phyloP scores from a whole-genome alignment of 345 rosid species.

The Aurinia saxatilis region DNA sequence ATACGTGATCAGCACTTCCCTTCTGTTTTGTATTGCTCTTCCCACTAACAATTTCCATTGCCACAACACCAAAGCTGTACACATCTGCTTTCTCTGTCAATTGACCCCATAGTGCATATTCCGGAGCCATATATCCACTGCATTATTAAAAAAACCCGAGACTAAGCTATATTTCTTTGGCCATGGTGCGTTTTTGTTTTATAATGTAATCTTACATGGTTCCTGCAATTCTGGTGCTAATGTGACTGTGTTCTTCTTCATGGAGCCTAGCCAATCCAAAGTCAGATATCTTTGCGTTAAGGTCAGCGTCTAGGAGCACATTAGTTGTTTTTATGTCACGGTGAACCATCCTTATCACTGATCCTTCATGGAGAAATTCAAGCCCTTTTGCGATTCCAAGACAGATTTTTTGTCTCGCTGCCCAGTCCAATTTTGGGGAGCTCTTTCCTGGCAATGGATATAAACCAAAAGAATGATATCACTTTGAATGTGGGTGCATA shows the following conservation, averaged over 20 bases:
- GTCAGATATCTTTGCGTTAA: conserved; percentile 58
- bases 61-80: conserved; percentile 39
- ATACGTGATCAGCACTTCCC: conserved; percentile 1
- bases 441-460: background rate
- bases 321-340: conserved; percentile 59
- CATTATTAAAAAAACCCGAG: background rate
- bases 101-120: conserved; percentile 36
- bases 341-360: conserved; percentile 46
- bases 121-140: conserved; percentile 39
- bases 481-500: background rate
- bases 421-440: conserved; percentile 37
- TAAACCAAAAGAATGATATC: background rate
- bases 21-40: conserved; percentile 5
- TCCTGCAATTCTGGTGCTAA: conserved; percentile 54
- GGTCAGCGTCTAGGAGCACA: conserved; percentile 41
- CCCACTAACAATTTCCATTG: conserved; percentile 40
- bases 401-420: conserved; percentile 40
- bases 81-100: conserved; percentile 42
- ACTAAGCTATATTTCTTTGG: background rate
- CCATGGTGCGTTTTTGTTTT: background rate
- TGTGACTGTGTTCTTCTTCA: conserved; percentile 42
- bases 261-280: conserved; percentile 59
- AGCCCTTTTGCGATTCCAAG: conserved; percentile 58
- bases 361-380: conserved; percentile 52
- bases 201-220: conserved; percentile 41